Evolutionary conservation across 371 early-diverging fungal genomes (phyloP).

Genomic region (Syncephalis plumigaleata): DNA sequence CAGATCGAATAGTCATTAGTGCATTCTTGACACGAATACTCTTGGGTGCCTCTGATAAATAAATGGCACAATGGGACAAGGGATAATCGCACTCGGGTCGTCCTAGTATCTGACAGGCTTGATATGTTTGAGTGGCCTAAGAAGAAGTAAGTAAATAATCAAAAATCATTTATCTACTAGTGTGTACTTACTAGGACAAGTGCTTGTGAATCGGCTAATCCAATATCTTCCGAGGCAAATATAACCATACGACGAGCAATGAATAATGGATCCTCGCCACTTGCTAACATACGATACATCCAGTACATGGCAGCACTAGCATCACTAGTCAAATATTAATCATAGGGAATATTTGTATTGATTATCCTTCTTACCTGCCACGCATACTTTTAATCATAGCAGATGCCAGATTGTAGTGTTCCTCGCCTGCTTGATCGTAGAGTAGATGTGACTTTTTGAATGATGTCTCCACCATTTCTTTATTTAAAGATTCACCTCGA

Average conservation of each 20-base stretch:
- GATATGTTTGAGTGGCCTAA: constrained; percentile 56
- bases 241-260: constrained; percentile 43
- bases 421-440: constrained; percentile 71
- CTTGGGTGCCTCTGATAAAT: constrained; percentile 65
- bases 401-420: constrained; percentile 76
- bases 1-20: neutral
- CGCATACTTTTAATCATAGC: constrained; percentile 76
- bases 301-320: constrained; percentile 41
- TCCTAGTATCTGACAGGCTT: constrained; percentile 70
- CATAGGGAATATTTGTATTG: neutral
- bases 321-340: constrained; percentile 1
- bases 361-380: constrained; percentile 28
- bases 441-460: constrained; percentile 61
- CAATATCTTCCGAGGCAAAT: constrained; percentile 79
- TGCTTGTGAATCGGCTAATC: constrained; percentile 62
- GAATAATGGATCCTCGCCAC: constrained; percentile 82
- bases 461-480: constrained; percentile 27
- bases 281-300: constrained; percentile 75
- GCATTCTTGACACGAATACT: constrained; percentile 30
- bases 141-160: neutral
- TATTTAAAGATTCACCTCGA: constrained; percentile 11
- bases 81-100: constrained; percentile 84
- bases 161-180: neutral
- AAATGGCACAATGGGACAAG: constrained; percentile 58
- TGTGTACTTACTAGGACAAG: constrained; percentile 31